Base-by-base conservation (phyloP, 2,329 filamentous ascomycete species). In the Xylariaceae sp. region DNA sequence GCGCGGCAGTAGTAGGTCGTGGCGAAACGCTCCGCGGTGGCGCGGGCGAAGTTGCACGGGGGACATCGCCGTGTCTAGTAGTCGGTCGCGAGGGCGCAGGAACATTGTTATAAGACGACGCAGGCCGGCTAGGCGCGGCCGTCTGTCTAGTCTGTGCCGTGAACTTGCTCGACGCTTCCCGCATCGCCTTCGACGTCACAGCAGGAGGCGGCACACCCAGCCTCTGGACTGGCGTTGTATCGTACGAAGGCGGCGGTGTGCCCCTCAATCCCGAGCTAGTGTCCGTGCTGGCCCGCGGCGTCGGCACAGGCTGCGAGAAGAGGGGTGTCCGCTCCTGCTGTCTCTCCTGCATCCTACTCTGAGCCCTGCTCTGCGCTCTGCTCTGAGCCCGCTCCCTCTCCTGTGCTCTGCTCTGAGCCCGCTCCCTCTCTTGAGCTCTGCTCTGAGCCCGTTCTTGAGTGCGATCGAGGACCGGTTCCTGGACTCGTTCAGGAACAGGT, bases 111-210 rank as follows among this genome's bases (percentile, higher is more conserved):
- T 56, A 48, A 21, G 65, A 56, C 2, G 63, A 67, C 12, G 57
- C 59, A 2, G 65, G 61, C 9, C 63, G 60, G 15, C 56, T 61
- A 2, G 56, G 49, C 21, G 56, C 71, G 61, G 94, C 92, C 68
- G 96, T 82, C 55, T 75, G 88, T 30, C 87, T 78, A 3, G 86
- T 87, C 61, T 96, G 85, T 31, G 81, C 78, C 15, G 85, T 79
- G 55, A 90, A 96, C 62, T 88, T 88, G 53, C 94, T 84, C 0
- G 88, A 92, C 3, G 89, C 87, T 61, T 94, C 86, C 57, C 95
- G 87, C 94, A 98, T 98, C 33, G 92, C 87, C 47, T 84, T 86
- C 3, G 88, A 85, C 0, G 94, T 98, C 44, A 94, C 88, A 2
- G 92, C 92, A 2, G 90, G 88, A 42, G 90, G 83, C 2, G 92